A percentile compares a stretch with the other conserved stretches of the same genome.
phyloP scores from a whole-genome alignment of 306 rosid species.

The Sphenostylis stenocarpa region DNA sequence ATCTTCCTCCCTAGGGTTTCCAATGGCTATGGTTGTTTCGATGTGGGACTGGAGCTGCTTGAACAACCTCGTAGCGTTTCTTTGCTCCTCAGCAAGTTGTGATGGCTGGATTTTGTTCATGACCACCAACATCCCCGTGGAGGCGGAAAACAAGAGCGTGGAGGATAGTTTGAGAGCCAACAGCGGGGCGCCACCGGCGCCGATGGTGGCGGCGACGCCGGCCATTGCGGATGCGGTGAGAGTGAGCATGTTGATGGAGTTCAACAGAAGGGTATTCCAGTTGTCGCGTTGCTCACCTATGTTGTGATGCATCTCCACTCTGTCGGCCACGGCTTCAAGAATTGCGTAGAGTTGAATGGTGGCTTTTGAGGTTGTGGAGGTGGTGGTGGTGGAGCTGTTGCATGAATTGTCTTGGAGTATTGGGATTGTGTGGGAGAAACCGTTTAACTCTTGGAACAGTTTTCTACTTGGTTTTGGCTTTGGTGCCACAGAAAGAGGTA shows the following conservation, averaged over 20 bases:
- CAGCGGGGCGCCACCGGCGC: conserved; percentile 34
- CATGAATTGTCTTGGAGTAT: background rate
- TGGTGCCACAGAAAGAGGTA: conserved; percentile 12
- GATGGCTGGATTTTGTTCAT: conserved; percentile 90
- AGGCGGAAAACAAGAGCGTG: conserved; percentile 63
- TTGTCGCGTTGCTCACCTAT: conserved; percentile 63
- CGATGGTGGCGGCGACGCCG: conserved; percentile 45
- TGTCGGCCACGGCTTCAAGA: conserved; percentile 61
- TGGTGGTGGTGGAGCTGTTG: background rate
- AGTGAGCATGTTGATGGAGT: conserved; percentile 80
- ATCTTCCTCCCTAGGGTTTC: conserved; percentile 38
- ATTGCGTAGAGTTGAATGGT: conserved; percentile 54
- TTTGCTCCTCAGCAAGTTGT: conserved; percentile 84
- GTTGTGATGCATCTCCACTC: conserved; percentile 80
- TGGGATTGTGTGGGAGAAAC: conserved; percentile 38
- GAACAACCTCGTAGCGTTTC: conserved; percentile 72
- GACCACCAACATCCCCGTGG: conserved; percentile 60
- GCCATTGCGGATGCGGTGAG: conserved; percentile 70
- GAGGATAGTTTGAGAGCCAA: conserved; percentile 60
- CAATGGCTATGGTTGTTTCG: conserved; percentile 45
- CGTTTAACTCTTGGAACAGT: conserved; percentile 42
- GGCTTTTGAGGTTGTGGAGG: conserved; percentile 12
- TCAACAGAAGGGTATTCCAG: conserved; percentile 73
- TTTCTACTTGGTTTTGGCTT: conserved; percentile 37
- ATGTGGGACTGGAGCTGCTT: conserved; percentile 55